phyloP scores from a whole-genome alignment of 106 monocot species.

The Chionographis japonica region DNA sequence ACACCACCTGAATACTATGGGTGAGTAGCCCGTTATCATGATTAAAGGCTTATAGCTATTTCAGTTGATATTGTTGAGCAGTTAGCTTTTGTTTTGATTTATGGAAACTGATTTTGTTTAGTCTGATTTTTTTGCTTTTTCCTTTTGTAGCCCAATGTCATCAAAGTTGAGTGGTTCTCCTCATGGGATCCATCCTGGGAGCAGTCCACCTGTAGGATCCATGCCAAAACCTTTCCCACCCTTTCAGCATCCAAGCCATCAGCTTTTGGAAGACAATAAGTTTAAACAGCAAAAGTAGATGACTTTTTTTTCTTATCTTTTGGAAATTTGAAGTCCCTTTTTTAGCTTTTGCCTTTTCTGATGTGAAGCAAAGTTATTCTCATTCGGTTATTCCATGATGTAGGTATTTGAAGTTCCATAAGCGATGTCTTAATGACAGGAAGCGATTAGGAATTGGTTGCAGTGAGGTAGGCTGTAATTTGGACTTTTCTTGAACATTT shows the following conservation, averaged over 20 bases:
- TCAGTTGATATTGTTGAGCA: neutral
- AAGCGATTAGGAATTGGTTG: slow-evolving; percentile 85
- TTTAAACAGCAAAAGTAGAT: slow-evolving; percentile 92
- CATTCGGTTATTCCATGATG: slow-evolving; percentile 3
- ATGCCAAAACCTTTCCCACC: slow-evolving; percentile 77
- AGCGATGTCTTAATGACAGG: slow-evolving; percentile 80
- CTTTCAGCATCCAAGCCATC: slow-evolving; percentile 91
- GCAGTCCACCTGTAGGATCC: slow-evolving; percentile 76
- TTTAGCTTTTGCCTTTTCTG: neutral
- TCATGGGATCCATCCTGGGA: slow-evolving; percentile 53
- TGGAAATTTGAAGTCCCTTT: too few species aligned
- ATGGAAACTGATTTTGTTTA: neutral
- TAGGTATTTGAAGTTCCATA: slow-evolving; percentile 86
- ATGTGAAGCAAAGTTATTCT: neutral
- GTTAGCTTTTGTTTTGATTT: neutral
- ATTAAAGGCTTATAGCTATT: neutral
- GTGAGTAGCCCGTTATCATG: slow-evolving; percentile 18
- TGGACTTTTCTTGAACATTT: neutral
- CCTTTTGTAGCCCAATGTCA: slow-evolving; percentile 34
- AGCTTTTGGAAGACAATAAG: slow-evolving; percentile 88
- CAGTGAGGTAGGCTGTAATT: slow-evolving; percentile 60
- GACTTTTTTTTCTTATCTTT: neutral
- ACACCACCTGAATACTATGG: slow-evolving; percentile 82
- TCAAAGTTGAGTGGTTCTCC: slow-evolving; percentile 71
- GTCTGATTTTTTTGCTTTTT: neutral